Evolutionary conservation across 2,329 filamentous ascomycete species (phyloP), one percentile per base, ranked within the genome.

Genomic region (Apiospora arundinis): DNA sequence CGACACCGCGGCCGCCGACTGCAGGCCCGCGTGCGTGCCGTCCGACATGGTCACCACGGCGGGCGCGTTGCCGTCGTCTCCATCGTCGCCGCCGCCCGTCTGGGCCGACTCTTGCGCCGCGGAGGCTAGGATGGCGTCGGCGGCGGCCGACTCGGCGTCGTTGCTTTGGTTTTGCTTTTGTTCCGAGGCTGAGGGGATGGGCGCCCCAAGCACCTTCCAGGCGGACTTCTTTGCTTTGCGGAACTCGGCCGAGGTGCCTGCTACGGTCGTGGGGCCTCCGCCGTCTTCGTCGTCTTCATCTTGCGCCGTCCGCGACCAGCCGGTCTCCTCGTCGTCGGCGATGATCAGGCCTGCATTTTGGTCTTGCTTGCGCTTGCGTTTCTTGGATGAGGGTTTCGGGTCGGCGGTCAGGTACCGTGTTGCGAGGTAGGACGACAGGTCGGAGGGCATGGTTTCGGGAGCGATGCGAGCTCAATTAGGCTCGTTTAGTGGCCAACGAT

Each of bases 21-120:
- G 96, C 18, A 99, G 85, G 1, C 96, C 96, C 0, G 95, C 95
- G 77, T 92, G 90, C 2, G 93, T 95, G 23, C 96, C 96, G 74
- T 95, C 94, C 72, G 93, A 92, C 94, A 98, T 97, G 75, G 90
- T 90, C n/a, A 85, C 81, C 0, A 78, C 78, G 0, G 75, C 77
- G 0, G 77, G 75, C 1, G 83, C 82, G 18, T 79, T 77, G 21
- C 79, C 78, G 32, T 85, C 82, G 44, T 88, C 83, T n/a, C 88
- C 87, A 60, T 88, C 87, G 16, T 85, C 86, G 71, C 76, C 86
- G 56, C 81, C 81, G 23, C 80, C 80, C 0, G 84, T 83, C 6
- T 89, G 89, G 1, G 84, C 85, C 40, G 86, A 88, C 74, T 96
- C 94, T 4, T 90, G 89, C 0, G 90, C 93, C 0, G 92, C 92